phyloP scores from a whole-genome alignment of 768 basidiomycete genomes.

The Xerocomus brunneocitrinus region DNA sequence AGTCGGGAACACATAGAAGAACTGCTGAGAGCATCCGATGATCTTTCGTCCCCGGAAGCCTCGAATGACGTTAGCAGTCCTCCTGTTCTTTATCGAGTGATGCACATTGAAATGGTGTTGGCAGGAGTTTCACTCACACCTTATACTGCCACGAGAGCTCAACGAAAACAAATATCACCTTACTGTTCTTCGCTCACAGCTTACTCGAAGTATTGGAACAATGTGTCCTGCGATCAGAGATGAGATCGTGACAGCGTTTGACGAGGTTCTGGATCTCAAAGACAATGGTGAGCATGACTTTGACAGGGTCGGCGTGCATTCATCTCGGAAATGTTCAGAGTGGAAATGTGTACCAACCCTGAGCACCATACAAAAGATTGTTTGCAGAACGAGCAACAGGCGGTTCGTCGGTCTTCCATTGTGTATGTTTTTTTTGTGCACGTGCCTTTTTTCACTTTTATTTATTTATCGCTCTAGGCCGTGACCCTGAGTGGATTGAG shows the following conservation, averaged over 20 bases:
- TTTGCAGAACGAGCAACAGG: conserved; percentile 9
- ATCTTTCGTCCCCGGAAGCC: conserved; percentile 32
- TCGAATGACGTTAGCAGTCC: conserved; percentile 27
- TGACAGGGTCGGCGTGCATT: not conserved
- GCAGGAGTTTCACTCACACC: not conserved
- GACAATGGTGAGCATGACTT: conserved; percentile 13
- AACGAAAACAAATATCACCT: conserved; percentile 30
- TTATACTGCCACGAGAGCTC: not conserved
- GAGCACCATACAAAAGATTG: not conserved
- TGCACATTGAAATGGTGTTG: not conserved
- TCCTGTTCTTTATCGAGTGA: not conserved
- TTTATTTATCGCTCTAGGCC: conserved; percentile 1
- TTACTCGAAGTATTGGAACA: conserved; percentile 36
- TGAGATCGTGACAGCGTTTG: conserved; percentile 40
- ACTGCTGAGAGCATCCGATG: conserved; percentile 34
- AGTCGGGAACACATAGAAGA: conserved; percentile 35
- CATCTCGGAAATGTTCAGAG: not conserved
- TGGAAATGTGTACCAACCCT: conserved; percentile 11
- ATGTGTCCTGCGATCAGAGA: conserved; percentile 39
- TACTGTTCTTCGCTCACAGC: conserved; percentile 24
- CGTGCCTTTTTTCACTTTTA: too few relatives aligned
- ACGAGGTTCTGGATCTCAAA: conserved; percentile 26
- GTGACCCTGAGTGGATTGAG: conserved; percentile 26
- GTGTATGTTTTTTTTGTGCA: conserved; percentile 2
- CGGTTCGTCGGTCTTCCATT: conserved; percentile 13